Percentiles rank a stretch among this genome's conserved stretches.
phyloP scores from a whole-genome alignment of 2,329 filamentous ascomycete genomes.

The Fusarium sp. region DNA sequence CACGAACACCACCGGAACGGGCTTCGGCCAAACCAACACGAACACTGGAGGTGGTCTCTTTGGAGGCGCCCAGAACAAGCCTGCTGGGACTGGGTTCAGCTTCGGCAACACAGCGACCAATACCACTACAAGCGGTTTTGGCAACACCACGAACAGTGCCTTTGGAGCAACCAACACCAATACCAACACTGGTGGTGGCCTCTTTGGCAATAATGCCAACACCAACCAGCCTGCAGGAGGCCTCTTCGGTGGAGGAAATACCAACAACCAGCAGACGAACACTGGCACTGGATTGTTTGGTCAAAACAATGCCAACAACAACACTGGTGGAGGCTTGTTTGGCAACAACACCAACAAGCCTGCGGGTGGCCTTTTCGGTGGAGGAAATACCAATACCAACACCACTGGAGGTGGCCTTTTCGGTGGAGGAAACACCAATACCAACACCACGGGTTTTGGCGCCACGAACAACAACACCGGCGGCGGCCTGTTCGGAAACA shows the following conservation, averaged over 20 bases:
- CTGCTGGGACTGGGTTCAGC: constrained; percentile 49
- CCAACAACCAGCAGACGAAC: neutral
- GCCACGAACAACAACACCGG: constrained; percentile 45
- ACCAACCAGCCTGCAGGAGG: constrained; percentile 28
- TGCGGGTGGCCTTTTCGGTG: neutral
- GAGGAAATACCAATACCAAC: neutral
- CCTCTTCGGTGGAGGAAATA: neutral
- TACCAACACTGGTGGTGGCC: constrained; percentile 44
- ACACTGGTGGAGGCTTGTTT: neutral
- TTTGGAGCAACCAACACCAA: constrained; percentile 45
- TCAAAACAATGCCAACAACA: neutral
- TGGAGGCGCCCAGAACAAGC: constrained; percentile 52
- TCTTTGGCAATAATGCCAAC: constrained; percentile 55
- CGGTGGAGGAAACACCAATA: neutral
- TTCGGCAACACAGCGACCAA: constrained; percentile 53
- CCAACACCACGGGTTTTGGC: constrained; percentile 47
- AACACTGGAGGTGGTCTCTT: constrained; percentile 52
- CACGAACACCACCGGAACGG: constrained; percentile 43
- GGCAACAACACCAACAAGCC: constrained; percentile 45
- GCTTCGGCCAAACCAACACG: constrained; percentile 50
- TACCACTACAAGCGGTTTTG: constrained; percentile 41
- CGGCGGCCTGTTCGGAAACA: constrained; percentile 53
- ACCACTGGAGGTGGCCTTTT: neutral
- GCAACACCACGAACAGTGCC: constrained; percentile 39
- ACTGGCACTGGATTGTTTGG: neutral